Evolutionary conservation across 2,329 filamentous ascomycete genomes (phyloP).

Genomic region (Sphaerostilbella broomeana): DNA sequence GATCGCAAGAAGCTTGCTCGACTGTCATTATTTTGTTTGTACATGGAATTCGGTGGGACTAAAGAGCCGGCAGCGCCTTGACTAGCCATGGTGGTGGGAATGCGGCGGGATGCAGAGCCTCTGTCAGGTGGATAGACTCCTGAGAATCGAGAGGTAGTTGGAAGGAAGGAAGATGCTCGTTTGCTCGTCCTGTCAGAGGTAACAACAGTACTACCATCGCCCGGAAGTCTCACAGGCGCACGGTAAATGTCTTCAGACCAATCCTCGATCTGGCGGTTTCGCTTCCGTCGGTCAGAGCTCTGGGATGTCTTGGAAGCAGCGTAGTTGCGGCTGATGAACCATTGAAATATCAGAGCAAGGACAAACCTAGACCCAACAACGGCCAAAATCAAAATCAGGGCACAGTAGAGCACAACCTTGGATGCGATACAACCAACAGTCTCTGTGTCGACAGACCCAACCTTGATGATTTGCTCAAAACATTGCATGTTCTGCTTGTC

Average conservation of each 20-base stretch:
- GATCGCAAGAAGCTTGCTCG: slow-evolving; percentile 58
- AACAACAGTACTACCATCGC: slow-evolving; percentile 60
- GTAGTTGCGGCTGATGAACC: slow-evolving; percentile 86
- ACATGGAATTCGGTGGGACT: slow-evolving; percentile 64
- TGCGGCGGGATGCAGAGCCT: slow-evolving; percentile 39
- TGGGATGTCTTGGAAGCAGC: slow-evolving; percentile 81
- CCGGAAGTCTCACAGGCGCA: slow-evolving; percentile 73
- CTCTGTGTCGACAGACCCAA: slow-evolving; percentile 91
- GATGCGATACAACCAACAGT: slow-evolving; percentile 96
- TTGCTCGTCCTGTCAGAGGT: slow-evolving; percentile 67
- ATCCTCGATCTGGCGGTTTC: slow-evolving; percentile 90
- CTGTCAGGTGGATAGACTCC: slow-evolving; percentile 77
- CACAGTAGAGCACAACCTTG: slow-evolving; percentile 92
- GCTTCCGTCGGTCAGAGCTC: slow-evolving; percentile 71
- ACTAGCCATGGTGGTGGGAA: slow-evolving; percentile 90
- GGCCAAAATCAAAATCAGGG: slow-evolving; percentile 82
- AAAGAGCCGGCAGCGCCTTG: slow-evolving; percentile 71
- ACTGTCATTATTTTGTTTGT: slow-evolving; percentile 59
- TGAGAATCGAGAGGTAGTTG: slow-evolving; percentile 90
- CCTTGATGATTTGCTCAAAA: slow-evolving; percentile 88
- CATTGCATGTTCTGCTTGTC: slow-evolving; percentile 84
- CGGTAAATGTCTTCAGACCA: slow-evolving; percentile 98
- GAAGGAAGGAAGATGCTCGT: slow-evolving; percentile 76
- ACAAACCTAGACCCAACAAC: slow-evolving; percentile 82
- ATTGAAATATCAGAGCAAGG: slow-evolving; percentile 88